Evolutionary conservation across 371 early-diverging fungal genomes (phyloP).

Genomic region (Capniomyces stellatus): DNA sequence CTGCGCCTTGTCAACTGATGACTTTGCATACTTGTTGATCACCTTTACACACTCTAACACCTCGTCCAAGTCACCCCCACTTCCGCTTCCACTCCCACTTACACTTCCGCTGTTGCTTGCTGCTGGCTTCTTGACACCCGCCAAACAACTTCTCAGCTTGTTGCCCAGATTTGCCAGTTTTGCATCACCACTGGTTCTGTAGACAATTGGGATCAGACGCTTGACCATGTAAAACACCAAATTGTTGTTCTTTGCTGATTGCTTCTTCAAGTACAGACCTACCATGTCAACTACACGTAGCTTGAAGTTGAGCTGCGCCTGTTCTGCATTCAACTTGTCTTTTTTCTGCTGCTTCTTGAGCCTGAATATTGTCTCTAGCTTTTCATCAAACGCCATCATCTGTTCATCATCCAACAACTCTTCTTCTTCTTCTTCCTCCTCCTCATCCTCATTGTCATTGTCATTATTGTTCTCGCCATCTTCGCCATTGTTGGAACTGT

Average conservation of each 20-base stretch:
- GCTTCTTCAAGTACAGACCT: too few species aligned
- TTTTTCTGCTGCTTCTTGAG: slow-evolving; percentile 48
- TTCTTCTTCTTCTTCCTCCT: slow-evolving; percentile 31
- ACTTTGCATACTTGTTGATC: slow-evolving; percentile 46
- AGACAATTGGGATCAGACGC: too few species aligned
- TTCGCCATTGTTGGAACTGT: too few species aligned
- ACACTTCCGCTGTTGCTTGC: slow-evolving; percentile 40
- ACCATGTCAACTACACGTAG: slow-evolving; percentile 68
- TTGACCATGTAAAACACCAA: too few species aligned
- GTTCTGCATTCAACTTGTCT: slow-evolving; percentile 35
- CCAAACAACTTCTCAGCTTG: too few species aligned
- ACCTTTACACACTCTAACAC: slow-evolving; percentile 37
- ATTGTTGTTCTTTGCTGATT: too few species aligned
- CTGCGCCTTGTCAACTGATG: slow-evolving; percentile 12
- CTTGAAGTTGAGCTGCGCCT: slow-evolving; percentile 68
- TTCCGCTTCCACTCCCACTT: too few species aligned
- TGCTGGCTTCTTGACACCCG: slow-evolving; percentile 36
- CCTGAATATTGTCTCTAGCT: slow-evolving; percentile 70
- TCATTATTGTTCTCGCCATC: slow-evolving; percentile 6
- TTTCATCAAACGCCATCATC: slow-evolving; percentile 82
- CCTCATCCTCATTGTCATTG: slow-evolving; percentile 29
- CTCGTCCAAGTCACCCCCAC: slow-evolving; percentile 26
- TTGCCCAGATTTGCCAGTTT: too few species aligned
- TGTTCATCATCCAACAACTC: slow-evolving; percentile 69
- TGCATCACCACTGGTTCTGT: too few species aligned